Conservation (phyloP, 768 basidiomycete species). For the Termitomyces sp. region DNA sequence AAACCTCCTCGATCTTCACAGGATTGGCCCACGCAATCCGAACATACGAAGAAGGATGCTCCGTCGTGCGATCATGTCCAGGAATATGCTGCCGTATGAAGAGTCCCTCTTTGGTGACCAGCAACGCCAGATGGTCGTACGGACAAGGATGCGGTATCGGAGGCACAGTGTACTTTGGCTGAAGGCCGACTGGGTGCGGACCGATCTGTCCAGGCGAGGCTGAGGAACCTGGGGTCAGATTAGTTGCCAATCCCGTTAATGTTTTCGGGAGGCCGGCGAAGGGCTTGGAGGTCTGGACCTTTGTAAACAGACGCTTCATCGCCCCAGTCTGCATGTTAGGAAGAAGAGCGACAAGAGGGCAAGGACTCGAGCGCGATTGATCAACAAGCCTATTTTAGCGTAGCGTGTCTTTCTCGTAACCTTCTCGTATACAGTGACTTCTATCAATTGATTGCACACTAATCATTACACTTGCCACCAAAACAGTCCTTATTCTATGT, state of each 20-base stretch:
- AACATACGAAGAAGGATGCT: constrained; percentile 35
- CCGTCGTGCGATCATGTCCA: constrained; percentile 18
- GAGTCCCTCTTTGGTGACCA: constrained; percentile 60
- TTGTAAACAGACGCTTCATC: constrained; percentile 20
- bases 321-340: not conserved
- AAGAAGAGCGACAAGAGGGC: not conserved
- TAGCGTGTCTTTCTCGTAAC: not conserved
- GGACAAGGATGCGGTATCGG: constrained; percentile 75
- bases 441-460: not conserved
- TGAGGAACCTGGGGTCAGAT: constrained; percentile 9
- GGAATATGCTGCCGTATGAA: constrained; percentile 56
- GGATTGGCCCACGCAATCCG: constrained; percentile 55
- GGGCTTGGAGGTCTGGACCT: constrained; percentile 28
- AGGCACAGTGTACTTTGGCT: constrained; percentile 62
- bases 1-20: constrained; percentile 49
- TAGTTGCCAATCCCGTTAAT: constrained; percentile 9
- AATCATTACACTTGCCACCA: not conserved
- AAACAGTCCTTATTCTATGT: not conserved
- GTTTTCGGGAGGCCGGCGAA: constrained; percentile 20
- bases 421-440: too few species aligned
- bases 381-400: not conserved
- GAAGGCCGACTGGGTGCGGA: constrained; percentile 36
- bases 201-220: constrained; percentile 9
- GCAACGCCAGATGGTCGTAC: constrained; percentile 61
- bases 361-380: not conserved